Evolutionary conservation across 2,329 filamentous ascomycete species (phyloP).

Genomic region (Xylaria sp.): DNA sequence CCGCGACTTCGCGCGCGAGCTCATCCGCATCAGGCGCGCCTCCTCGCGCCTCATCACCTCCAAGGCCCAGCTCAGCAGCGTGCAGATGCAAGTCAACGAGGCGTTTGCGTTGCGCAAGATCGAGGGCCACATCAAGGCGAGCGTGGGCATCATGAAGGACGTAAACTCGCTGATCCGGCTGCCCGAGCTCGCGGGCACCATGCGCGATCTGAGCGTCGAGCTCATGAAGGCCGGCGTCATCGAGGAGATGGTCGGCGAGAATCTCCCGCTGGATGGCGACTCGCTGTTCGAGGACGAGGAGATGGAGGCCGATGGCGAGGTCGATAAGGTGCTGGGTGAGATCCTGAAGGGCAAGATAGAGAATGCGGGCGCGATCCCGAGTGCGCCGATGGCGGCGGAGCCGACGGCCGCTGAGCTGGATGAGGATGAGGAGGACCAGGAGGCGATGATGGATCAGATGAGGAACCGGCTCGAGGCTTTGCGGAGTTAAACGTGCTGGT

Average conservation of each 20-base stretch:
- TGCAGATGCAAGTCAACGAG: constrained; percentile 97
- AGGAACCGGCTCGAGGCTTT: constrained; percentile 82
- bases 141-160: constrained; percentile 93
- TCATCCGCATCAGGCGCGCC: constrained; percentile 76
- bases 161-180: constrained; percentile 80
- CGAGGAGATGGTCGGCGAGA: constrained; percentile 93
- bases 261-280: constrained; percentile 68
- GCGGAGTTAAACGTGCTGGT: constrained; percentile 57
- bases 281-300: constrained; percentile 68
- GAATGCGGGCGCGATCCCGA: constrained; percentile 53
- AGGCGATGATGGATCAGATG: constrained; percentile 93
- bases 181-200: constrained; percentile 81
- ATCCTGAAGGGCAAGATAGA: constrained; percentile 78
- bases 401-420: constrained; percentile 45
- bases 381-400: constrained; percentile 48
- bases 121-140: constrained; percentile 80
- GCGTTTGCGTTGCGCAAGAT: constrained; percentile 95
- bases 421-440: constrained; percentile 78
- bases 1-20: constrained; percentile 81
- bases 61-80: constrained; percentile 85
- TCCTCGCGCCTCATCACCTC: constrained; percentile 70
- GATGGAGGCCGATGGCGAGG: constrained; percentile 70
- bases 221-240: constrained; percentile 93
- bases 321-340: constrained; percentile 89
- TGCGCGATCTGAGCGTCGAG: constrained; percentile 82